These are phyloP conservation scores for Gossypium longicalyx DNA, from an alignment of 345 rosid genomes.

Conservation along the genomic window DNA sequence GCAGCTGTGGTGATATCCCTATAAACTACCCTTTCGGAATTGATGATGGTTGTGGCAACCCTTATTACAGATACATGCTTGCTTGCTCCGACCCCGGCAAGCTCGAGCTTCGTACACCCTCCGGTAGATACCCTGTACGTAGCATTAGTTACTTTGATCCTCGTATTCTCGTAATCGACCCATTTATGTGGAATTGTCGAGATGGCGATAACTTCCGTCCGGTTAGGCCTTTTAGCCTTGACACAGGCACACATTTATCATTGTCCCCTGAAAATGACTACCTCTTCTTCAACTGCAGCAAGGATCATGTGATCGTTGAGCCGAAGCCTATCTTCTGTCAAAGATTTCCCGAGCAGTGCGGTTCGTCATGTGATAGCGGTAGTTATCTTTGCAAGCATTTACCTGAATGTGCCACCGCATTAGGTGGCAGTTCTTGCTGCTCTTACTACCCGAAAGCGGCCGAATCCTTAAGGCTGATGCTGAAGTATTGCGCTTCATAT, in stretches of 20 bases:
- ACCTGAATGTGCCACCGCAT: conserved; percentile 55
- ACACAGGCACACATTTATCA: conserved; percentile 71
- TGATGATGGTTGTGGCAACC: conserved; percentile 90
- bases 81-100: conserved; percentile 50
- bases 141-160: conserved; percentile 78
- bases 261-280: conserved; percentile 82
- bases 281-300: conserved; percentile 82
- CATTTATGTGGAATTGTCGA: conserved; percentile 80
- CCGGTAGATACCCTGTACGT: conserved; percentile 64
- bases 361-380: conserved; percentile 78
- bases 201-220: conserved; percentile 62
- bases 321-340: conserved; percentile 82
- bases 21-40: conserved; percentile 72
- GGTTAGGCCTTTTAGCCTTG: conserved; percentile 75
- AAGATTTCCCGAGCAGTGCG: conserved; percentile 78
- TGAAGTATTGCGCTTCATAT: conserved; percentile 65
- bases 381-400: conserved; percentile 83
- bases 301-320: conserved; percentile 61
- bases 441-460: conserved; percentile 76
- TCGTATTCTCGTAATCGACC: conserved; percentile 63
- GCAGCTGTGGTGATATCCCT: conserved; percentile 60
- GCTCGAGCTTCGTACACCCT: conserved; percentile 75
- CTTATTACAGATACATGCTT: conserved; percentile 78
- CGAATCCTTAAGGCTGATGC: conserved; percentile 82
- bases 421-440: conserved; percentile 59